These are phyloP conservation scores for Kokia cookei DNA, from an alignment of 441 rosid genomes.

Conservation along the genomic window DNA sequence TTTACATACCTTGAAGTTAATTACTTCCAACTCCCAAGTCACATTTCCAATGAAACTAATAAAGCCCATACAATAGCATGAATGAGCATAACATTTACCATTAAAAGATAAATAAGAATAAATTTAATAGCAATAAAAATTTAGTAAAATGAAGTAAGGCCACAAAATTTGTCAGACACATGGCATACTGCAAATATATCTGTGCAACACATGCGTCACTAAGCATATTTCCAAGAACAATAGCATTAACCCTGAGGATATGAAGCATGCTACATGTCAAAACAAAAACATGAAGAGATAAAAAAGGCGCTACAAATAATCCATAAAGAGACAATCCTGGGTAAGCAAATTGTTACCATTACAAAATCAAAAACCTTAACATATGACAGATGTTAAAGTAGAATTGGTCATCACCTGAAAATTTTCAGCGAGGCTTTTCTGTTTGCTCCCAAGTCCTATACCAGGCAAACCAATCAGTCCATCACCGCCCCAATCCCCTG, in stretches of 20 bases:
- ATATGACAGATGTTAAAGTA: not conserved
- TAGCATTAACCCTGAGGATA: not conserved
- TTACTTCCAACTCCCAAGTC: not conserved
- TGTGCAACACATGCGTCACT: not conserved
- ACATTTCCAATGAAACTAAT: not conserved
- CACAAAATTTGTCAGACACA: not conserved
- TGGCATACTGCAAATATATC: too few species aligned
- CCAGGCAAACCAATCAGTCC: slow-evolving; percentile 86
- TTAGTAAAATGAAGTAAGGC: not conserved
- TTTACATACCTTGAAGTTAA: not conserved
- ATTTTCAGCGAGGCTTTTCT: slow-evolving; percentile 78
- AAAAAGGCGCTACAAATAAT: not conserved
- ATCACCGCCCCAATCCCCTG: slow-evolving; percentile 72
- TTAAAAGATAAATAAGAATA: not conserved
- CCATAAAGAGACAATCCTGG: not conserved
- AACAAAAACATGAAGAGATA: not conserved
- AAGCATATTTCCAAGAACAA: not conserved
- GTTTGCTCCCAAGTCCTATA: slow-evolving; percentile 66
- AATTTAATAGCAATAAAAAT: not conserved
- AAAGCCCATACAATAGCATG: not conserved
- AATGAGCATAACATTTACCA: not conserved
- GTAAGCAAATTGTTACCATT: not conserved
- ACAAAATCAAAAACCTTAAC: not conserved
- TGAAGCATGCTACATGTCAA: not conserved
- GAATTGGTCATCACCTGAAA: slow-evolving; percentile 56